Evolutionary conservation across 2,329 filamentous ascomycete species (phyloP).

Genomic region (Aspergillus hortae): DNA sequence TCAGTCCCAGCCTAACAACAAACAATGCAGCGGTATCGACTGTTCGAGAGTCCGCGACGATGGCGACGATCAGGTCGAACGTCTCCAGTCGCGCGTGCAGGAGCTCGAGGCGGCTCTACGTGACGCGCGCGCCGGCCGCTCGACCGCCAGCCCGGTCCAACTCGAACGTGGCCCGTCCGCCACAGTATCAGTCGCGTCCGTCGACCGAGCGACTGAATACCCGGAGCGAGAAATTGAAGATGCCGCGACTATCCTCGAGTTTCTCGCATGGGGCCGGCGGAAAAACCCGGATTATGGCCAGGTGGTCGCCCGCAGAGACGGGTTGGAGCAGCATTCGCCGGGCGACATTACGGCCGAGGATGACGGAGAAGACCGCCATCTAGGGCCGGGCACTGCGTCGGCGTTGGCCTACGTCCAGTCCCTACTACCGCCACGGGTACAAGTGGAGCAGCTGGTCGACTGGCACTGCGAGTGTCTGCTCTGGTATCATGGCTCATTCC

Average conservation of each 20-base stretch:
- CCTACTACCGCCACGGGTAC: slow-evolving; percentile 27
- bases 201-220: not conserved
- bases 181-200: not conserved
- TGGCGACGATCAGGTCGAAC: slow-evolving; percentile 14
- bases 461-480: slow-evolving; percentile 39
- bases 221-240: slow-evolving; percentile 29
- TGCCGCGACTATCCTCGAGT: slow-evolving; percentile 47
- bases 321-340: slow-evolving; percentile 17
- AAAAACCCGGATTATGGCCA: slow-evolving; percentile 37
- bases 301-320: slow-evolving; percentile 17
- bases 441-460: slow-evolving; percentile 26
- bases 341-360: slow-evolving; percentile 16
- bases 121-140: slow-evolving; percentile 2
- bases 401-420: slow-evolving; percentile 28
- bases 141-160: slow-evolving; percentile 3
- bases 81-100: slow-evolving; percentile 22
- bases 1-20: too few relatives aligned
- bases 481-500: slow-evolving; percentile 40
- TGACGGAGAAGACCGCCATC: slow-evolving; percentile 6
- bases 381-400: slow-evolving; percentile 3
- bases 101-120: slow-evolving; percentile 24
- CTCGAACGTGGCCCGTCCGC: not conserved
- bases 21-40: not conserved
- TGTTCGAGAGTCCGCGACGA: not conserved
- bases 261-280: slow-evolving; percentile 47